phyloP scores from a whole-genome alignment of 768 basidiomycete species.

The Leccinum boreale region DNA sequence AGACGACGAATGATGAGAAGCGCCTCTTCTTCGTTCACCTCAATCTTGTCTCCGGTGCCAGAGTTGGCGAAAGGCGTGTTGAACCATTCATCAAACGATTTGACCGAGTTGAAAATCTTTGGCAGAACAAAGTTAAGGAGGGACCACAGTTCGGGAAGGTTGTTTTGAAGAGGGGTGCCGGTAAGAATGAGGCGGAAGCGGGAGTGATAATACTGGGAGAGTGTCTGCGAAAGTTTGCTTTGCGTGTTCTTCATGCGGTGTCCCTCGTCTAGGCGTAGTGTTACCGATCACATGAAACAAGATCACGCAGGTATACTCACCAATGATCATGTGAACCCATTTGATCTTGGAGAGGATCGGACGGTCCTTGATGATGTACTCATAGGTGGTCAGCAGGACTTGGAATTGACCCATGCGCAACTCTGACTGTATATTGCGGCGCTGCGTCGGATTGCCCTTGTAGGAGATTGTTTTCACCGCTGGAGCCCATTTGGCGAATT shows the following conservation, averaged over 20 bases:
- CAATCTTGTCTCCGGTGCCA: constrained; percentile 97
- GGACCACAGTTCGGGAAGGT: constrained; percentile 93
- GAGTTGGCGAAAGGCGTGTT: constrained; percentile 99
- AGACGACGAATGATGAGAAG: constrained; percentile 93
- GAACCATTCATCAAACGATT: constrained; percentile 99
- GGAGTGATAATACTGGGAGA: constrained; percentile 90
- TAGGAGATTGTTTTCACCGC: constrained; percentile 75
- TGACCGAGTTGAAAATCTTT: constrained; percentile 97
- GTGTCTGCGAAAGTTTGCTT: constrained; percentile 85
- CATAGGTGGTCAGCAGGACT: constrained; percentile 91
- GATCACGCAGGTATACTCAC: constrained; percentile 34
- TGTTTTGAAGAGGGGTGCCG: constrained; percentile 95
- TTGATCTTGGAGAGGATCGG: constrained; percentile 85
- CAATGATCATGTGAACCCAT: constrained; percentile 98
- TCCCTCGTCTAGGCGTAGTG: constrained; percentile 67
- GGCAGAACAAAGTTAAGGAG: constrained; percentile 93
- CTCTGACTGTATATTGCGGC: constrained; percentile 74
- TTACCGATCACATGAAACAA: constrained; percentile 1
- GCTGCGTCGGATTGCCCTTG: constrained; percentile 87
- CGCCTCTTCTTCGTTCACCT: constrained; percentile 99
- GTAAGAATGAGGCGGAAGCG: constrained; percentile 92
- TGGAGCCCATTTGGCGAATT: constrained; percentile 98
- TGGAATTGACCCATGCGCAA: constrained; percentile 83
- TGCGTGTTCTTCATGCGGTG: constrained; percentile 97
- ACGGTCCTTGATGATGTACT: constrained; percentile 98